Conservation (phyloP, 23 red algal species). For the Gracilariopsis chorda region DNA sequence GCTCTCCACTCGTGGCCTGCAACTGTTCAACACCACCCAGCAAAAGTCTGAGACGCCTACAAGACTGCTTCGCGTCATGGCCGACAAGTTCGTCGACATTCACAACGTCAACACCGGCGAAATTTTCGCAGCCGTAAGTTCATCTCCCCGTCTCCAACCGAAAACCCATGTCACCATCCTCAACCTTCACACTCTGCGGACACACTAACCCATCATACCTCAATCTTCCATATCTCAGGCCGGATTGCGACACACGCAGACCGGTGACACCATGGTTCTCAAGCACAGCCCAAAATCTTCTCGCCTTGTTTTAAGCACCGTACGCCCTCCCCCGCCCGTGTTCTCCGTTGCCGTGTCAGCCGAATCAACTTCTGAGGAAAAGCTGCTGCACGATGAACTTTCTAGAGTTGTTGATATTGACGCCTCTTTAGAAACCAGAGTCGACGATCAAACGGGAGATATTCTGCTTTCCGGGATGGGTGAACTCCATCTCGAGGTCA, state of each 20-base stretch:
- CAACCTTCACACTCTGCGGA: too few species aligned
- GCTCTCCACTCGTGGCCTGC: not conserved
- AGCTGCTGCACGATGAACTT: conserved; percentile 61
- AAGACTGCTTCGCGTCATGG: conserved; percentile 71
- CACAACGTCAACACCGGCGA: conserved; percentile 31
- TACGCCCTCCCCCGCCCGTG: conserved; percentile 76
- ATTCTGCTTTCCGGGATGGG: conserved; percentile 86
- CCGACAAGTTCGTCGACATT: conserved; percentile 72
- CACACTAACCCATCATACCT: not conserved
- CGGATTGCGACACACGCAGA: conserved; percentile 69
- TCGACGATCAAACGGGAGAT: conserved; percentile 79
- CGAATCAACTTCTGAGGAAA: conserved; percentile 48
- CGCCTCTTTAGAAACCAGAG: conserved; percentile 45
- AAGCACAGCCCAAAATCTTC: conserved; percentile 18
- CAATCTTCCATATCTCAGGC: not conserved
- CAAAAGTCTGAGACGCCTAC: conserved; percentile 65
- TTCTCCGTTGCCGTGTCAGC: conserved; percentile 74
- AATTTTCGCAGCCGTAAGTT: conserved; percentile 75
- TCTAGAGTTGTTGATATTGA: conserved; percentile 68
- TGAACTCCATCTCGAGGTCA: conserved; percentile 95
- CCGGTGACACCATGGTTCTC: conserved; percentile 87
- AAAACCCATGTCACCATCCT: not conserved
- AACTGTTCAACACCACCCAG: conserved; percentile 53
- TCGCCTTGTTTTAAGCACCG: conserved; percentile 47
- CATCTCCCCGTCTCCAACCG: not conserved